Percentiles rank a stretch among this genome's conserved stretches.
Conservation (phyloP, 768 basidiomycete genomes). For the Leucosporidium creatinivorum region DNA sequence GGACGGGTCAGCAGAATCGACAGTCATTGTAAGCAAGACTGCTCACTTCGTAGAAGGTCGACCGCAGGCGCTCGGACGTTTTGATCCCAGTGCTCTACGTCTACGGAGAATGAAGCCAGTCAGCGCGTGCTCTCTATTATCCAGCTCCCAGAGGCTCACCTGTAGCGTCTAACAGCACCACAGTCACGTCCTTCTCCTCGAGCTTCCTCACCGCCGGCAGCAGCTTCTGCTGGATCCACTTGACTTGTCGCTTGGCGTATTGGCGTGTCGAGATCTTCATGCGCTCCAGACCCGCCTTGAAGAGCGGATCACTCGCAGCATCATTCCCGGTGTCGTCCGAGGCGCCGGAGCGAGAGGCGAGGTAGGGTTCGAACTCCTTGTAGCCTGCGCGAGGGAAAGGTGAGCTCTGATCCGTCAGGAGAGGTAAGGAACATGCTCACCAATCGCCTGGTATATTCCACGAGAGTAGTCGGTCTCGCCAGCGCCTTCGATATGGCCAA, state of each 20-base stretch:
- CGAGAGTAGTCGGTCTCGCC: conserved; percentile 56
- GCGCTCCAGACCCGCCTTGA: conserved; percentile 56
- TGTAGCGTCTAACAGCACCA: conserved; percentile 47
- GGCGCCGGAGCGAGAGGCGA: conserved; percentile 37
- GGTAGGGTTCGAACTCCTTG: conserved; percentile 73
- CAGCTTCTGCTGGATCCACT: conserved; percentile 87
- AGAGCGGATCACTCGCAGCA: conserved; percentile 42
- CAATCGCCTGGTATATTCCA: conserved; percentile 92
- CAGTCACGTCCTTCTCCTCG: conserved; percentile 37
- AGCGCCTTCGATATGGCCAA: conserved; percentile 23
- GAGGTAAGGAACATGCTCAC: conserved; percentile 43
- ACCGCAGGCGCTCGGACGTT: conserved; percentile 13
- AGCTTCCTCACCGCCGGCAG: conserved; percentile 49
- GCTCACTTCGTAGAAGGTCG: conserved; percentile 3
- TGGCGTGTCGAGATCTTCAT: conserved; percentile 84
- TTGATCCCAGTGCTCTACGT: conserved; percentile 14
- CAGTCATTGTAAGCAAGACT: too few relatives aligned
- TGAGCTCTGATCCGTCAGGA: not conserved
- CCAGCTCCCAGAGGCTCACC: conserved; percentile 3
- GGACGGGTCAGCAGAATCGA: not conserved
- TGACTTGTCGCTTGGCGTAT: conserved; percentile 83
- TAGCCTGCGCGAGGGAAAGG: conserved; percentile 57
- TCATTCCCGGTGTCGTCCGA: not conserved
- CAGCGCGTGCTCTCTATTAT: not conserved
- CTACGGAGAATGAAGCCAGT: not conserved